These are phyloP conservation scores for Gracilaria domingensis DNA, from an alignment of 23 red algal species.

Conservation along the genomic window DNA sequence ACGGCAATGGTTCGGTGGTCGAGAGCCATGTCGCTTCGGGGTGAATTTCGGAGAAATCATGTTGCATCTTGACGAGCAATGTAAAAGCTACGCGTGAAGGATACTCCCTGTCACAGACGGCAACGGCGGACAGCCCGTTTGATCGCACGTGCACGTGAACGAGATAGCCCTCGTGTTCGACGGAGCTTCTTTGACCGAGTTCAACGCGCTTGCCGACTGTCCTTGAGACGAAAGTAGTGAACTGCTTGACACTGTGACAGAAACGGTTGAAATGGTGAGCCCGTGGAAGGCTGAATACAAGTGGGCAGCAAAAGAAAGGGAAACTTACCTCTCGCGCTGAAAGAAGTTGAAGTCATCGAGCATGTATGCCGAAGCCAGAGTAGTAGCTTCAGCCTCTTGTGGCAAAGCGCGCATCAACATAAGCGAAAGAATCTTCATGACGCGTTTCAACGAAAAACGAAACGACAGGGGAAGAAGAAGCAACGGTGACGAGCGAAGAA, in stretches of 20 bases:
- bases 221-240: slow-evolving; percentile 92
- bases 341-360: slow-evolving; percentile 96
- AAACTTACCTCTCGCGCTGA: slow-evolving; percentile 87
- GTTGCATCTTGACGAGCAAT: slow-evolving; percentile 87
- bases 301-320: not conserved
- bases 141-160: slow-evolving; percentile 86
- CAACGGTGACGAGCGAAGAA: slow-evolving; percentile 9
- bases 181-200: slow-evolving; percentile 84
- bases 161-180: slow-evolving; percentile 92
- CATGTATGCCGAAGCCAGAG: slow-evolving; percentile 81
- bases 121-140: slow-evolving; percentile 83
- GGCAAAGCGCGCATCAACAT: slow-evolving; percentile 73
- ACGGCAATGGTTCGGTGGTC: slow-evolving; percentile 61
- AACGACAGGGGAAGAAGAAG: not conserved
- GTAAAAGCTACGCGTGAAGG: slow-evolving; percentile 98
- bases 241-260: slow-evolving; percentile 80
- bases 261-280: not conserved
- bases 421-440: slow-evolving; percentile 92
- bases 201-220: slow-evolving; percentile 88
- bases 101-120: slow-evolving; percentile 96
- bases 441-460: slow-evolving; percentile 22
- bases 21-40: slow-evolving; percentile 78
- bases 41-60: slow-evolving; percentile 84
- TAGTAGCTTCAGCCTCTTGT: slow-evolving; percentile 73
- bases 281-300: not conserved